These are phyloP conservation scores for Gilbertella persicaria DNA, from an alignment of 371 early-diverging fungal species.

Conservation along the genomic window DNA sequence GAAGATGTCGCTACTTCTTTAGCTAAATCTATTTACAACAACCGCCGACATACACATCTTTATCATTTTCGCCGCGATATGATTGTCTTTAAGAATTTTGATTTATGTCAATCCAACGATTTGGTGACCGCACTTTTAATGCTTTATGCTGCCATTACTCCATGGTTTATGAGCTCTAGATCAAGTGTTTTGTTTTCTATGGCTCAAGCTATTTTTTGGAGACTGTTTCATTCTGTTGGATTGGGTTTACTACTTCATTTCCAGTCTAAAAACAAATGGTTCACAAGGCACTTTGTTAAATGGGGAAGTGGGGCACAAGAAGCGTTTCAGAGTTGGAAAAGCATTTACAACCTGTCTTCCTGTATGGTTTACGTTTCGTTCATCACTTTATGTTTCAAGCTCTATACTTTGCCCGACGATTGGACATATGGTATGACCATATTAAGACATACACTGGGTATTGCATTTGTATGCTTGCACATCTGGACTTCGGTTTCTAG, in stretches of 20 bases:
- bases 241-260: constrained; percentile 70
- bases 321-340: constrained; percentile 86
- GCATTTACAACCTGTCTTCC: constrained; percentile 81
- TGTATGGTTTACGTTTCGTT: constrained; percentile 90
- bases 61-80: constrained; percentile 75
- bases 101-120: constrained; percentile 75
- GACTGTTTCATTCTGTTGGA: constrained; percentile 72
- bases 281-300: constrained; percentile 84
- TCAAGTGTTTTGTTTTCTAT: constrained; percentile 43
- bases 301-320: constrained; percentile 78
- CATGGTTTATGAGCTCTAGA: constrained; percentile 45
- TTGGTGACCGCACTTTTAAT: constrained; percentile 69
- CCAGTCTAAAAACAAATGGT: constrained; percentile 76
- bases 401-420: constrained; percentile 70
- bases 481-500: constrained; percentile 85
- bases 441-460: constrained; percentile 76
- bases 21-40: constrained; percentile 24
- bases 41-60: constrained; percentile 22
- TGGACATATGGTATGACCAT: constrained; percentile 76
- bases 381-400: constrained; percentile 67
- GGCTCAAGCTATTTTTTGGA: constrained; percentile 79
- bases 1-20: constrained; percentile 11
- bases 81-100: constrained; percentile 83
- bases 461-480: constrained; percentile 79
- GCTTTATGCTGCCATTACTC: constrained; percentile 65